phyloP scores from a whole-genome alignment of 1,284 basidiomycete genomes.

The Chalciporus piperatoides region DNA sequence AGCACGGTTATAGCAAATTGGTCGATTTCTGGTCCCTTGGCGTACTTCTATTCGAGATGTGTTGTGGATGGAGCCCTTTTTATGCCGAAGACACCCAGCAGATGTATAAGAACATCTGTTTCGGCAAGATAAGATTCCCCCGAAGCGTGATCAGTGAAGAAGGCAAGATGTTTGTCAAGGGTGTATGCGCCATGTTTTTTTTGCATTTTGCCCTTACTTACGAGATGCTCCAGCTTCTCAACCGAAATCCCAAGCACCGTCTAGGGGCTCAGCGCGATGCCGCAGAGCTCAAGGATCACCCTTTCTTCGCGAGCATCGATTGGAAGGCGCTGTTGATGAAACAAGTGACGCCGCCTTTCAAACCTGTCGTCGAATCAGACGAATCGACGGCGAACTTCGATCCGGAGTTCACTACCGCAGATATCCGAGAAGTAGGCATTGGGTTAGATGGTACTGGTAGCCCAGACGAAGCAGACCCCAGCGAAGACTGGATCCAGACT shows the following conservation, averaged over 20 bases:
- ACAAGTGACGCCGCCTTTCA: constrained; percentile 96
- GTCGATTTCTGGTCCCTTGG: constrained; percentile 99
- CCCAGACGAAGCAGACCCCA: constrained; percentile 71
- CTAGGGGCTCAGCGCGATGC: constrained; percentile 90
- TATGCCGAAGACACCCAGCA: constrained; percentile 99
- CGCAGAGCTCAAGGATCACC: constrained; percentile 92
- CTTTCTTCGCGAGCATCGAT: constrained; percentile 93
- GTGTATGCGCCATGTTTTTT: constrained; percentile 46
- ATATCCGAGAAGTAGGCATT: constrained; percentile 70
- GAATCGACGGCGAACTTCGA: constrained; percentile 98
- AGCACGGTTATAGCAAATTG: constrained; percentile 97
- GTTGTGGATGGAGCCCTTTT: constrained; percentile 99
- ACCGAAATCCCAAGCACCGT: constrained; percentile 96
- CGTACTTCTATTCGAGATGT: constrained; percentile 95
- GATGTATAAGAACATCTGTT: constrained; percentile 99
- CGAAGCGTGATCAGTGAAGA: constrained; percentile 96
- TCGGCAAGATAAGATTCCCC: constrained; percentile 98
- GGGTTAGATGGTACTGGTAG: constrained; percentile 48
- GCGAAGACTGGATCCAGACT: constrained; percentile 58
- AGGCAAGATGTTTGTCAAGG: constrained; percentile 99
- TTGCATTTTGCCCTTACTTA: constrained; percentile 14
- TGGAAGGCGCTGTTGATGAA: constrained; percentile 85
- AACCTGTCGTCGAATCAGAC: constrained; percentile 96
- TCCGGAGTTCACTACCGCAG: constrained; percentile 92
- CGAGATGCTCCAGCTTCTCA: constrained; percentile 68